Base-by-base conservation (phyloP, 345 rosid species). In the Adansonia digitata region DNA sequence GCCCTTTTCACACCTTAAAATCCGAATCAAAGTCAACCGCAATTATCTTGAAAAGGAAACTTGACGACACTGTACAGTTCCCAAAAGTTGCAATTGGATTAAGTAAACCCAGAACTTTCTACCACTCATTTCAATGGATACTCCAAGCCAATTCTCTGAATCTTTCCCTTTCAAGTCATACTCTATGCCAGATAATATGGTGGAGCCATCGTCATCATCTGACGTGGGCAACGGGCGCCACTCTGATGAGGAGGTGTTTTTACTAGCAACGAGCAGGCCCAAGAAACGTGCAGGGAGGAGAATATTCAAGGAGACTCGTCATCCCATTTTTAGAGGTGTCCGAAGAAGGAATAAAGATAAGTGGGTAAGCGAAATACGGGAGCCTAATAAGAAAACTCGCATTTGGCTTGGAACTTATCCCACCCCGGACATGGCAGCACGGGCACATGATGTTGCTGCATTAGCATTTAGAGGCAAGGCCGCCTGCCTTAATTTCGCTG, bases 361-460 rank as follows among this genome's bases (percentile, higher is more conserved):
- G 69, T 91, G 96, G 96, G 93, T 91, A 7, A 86, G 93, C 31
- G 96, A 91, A 45, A 24, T 91, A 22, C 81, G 96, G 0, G 89
- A 85, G 22, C 96, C 92, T 0, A 85, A 46, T 27, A 81, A 85
- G 49, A 83, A 89, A 48, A 75, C 90, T 0, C 86, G 96, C 2
- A 84, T 91, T 17, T 91, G 96, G 96, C 87, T 91, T 0, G 96
- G 96, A 0, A 89, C 96, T 3, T 91, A 89, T 55, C 92, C 93
- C 0, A 86, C 89, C 0, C 84, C 96, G 0, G 93, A 91, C 46
- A 89, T 89, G 96, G 96, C 96, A 0, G 96, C 93, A 0, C 76
- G 90, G 57, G 96, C 96, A 0, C 96, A 91, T 48, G 96, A 91
- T 74, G 93, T 91, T 0, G 96, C 96, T 0, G 96, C 85, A 6